Evolutionary conservation across 129 eudicot species (phyloP), one percentile per base, ranked within the genome.

Genomic region (Chrysanthemum seticuspe): DNA sequence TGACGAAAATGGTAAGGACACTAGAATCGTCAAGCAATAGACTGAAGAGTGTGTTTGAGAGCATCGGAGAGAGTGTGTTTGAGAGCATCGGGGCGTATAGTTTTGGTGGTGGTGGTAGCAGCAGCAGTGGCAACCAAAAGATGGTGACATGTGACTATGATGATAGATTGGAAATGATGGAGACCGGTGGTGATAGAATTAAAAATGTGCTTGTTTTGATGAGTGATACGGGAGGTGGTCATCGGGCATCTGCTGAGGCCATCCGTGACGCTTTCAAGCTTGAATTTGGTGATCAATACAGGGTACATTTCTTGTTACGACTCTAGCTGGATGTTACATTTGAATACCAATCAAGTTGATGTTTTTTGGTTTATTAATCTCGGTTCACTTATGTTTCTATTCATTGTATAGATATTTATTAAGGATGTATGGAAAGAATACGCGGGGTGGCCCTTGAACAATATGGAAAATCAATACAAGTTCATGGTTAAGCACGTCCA

Each of bases 171-270:
- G 98, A 93, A 71, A 78, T 93, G 97, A 89, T 82, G 73, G 96
- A 93, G 67, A 71, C 90, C 84, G 98, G 98, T 0, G 98, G 97
- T 71, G 89, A 93, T 67, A 81, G 97, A 72, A 79, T 92, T 27
- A 93, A 93, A 51, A 93, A 81, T 78, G 96, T 93, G 72, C 81
- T 93, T 13, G 88, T 93, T 54, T 81, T 93, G 76, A 93, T 93
- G 98, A 93, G 98, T 75, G 98, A 93, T 78, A 93, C 98, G 0
- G 98, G 98, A 19, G 98, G 98, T 0, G 98, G 98, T 62, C 98
- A 93, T 64, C 81, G 98, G 2, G 98, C 98, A 6, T 93, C 98
- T 0, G 98, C 98, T 10, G 98, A 93, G 86, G 92, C 98, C 31
- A 93, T 93, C 15, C 81, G 92, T 34, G 98, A 93, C 63, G 98